Conservation (phyloP, 768 basidiomycete species). For the Leccinum pellstonianum region DNA sequence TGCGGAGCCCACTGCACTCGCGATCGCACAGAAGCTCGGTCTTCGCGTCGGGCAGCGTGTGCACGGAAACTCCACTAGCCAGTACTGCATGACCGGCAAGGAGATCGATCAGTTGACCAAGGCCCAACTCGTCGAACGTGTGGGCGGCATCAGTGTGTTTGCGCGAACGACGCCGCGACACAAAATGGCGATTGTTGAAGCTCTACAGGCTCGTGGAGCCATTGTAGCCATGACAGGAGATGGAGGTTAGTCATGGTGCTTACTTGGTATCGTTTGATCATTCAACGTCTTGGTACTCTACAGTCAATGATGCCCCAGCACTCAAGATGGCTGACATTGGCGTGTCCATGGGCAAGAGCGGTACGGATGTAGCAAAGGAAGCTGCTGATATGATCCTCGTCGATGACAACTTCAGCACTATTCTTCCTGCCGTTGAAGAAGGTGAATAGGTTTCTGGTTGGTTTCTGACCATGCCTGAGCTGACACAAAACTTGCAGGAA, state of each 20-base stretch:
- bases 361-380: conserved; percentile 99
- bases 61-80: conserved; percentile 26
- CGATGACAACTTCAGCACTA: conserved; percentile 95
- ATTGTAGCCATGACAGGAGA: conserved; percentile 99
- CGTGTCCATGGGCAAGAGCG: conserved; percentile 95
- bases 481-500: conserved; percentile 47
- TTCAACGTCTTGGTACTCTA: neutral
- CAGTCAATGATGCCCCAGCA: conserved; percentile 95
- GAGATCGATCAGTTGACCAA: conserved; percentile 84
- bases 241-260: conserved; percentile 64
- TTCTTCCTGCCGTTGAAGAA: conserved; percentile 92
- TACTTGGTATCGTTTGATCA: neutral
- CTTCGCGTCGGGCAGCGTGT: conserved; percentile 58
- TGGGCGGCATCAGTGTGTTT: conserved; percentile 83
- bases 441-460: conserved; percentile 41
- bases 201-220: conserved; percentile 84
- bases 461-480: neutral
- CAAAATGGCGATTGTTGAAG: conserved; percentile 96
- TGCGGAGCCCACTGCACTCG: conserved; percentile 84
- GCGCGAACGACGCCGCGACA: conserved; percentile 95
- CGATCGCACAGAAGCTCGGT: conserved; percentile 85
- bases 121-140: conserved; percentile 76
- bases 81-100: conserved; percentile 71
- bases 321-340: conserved; percentile 98
- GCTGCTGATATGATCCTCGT: conserved; percentile 96